A percentile compares a stretch with the other conserved stretches of the same genome.
Conservation (phyloP, 805 yeast genomes). For the Cyberlindnera japonica region DNA sequence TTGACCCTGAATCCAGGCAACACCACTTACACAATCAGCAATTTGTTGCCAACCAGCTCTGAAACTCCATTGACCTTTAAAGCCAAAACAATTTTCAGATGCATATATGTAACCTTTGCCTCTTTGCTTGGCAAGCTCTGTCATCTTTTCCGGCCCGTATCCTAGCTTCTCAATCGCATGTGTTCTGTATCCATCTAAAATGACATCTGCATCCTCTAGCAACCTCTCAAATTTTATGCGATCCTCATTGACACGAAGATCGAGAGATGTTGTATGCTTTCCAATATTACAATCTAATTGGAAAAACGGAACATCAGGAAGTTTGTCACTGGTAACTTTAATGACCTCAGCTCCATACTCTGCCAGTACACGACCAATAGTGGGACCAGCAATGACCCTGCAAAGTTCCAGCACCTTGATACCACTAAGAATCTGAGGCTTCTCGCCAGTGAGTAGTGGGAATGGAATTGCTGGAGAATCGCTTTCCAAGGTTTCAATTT, state of each 20-base stretch:
- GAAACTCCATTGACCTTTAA: conserved; percentile 3
- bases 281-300: conserved; percentile 8
- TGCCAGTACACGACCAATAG: conserved; percentile 8
- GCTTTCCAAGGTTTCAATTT: conserved; percentile 1
- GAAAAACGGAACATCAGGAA: conserved; percentile 11
- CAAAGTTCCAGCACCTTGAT: conserved; percentile 8
- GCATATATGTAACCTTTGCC: conserved; percentile 8
- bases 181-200: conserved; percentile 9
- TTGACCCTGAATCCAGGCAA: conserved; percentile 11
- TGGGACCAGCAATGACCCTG: conserved; percentile 10
- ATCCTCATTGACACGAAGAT: conserved; percentile 1
- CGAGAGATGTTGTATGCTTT: conserved; percentile 2
- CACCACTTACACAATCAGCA: conserved; percentile 10
- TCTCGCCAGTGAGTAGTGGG: not conserved
- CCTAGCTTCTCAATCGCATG: conserved; percentile 7
- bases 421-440: conserved; percentile 7
- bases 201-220: conserved; percentile 6
- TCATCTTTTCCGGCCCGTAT: conserved; percentile 4
- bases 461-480: conserved; percentile 1
- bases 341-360: conserved; percentile 10
- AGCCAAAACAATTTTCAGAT: conserved; percentile 10
- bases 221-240: conserved; percentile 2
- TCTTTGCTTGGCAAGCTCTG: conserved; percentile 2
- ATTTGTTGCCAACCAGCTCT: conserved; percentile 10
- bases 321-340: conserved; percentile 2